phyloP scores from a whole-genome alignment of 2,329 filamentous ascomycete species.

The Ophiostoma triangulosporum region DNA sequence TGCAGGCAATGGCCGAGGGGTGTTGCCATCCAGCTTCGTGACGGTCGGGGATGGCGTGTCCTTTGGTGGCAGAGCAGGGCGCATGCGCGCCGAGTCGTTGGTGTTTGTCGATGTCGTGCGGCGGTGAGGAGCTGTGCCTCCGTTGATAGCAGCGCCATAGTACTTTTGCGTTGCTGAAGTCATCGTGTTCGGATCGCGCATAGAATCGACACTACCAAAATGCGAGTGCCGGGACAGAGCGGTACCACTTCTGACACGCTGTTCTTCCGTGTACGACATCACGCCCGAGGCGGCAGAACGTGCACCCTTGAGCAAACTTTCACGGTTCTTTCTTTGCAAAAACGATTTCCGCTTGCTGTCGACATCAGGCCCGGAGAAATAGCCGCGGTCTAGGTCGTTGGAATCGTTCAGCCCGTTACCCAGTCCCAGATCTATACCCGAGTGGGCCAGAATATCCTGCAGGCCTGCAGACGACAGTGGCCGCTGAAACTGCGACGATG shows the following conservation, averaged over 20 bases:
- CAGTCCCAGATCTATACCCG: slow-evolving; percentile 25
- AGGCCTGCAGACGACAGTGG: slow-evolving; percentile 41
- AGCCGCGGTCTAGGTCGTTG: slow-evolving; percentile 68
- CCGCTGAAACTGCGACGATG: slow-evolving; percentile 17
- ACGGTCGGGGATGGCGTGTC: slow-evolving; percentile 42
- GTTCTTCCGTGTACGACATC: slow-evolving; percentile 54
- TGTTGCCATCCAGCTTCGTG: slow-evolving; percentile 41
- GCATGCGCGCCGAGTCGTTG: slow-evolving; percentile 32
- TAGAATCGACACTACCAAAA: slow-evolving; percentile 66
- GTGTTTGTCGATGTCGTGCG: slow-evolving; percentile 49
- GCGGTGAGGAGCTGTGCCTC: slow-evolving; percentile 32
- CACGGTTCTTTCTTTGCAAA: slow-evolving; percentile 69
- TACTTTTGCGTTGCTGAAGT: slow-evolving; percentile 60
- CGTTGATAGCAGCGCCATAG: slow-evolving; percentile 36
- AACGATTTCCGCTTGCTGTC: slow-evolving; percentile 59
- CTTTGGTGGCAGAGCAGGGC: slow-evolving; percentile 37
- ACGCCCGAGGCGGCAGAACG: slow-evolving; percentile 25
- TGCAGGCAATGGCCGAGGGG: slow-evolving; percentile 21
- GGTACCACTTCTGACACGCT: slow-evolving; percentile 51
- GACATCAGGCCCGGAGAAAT: slow-evolving; percentile 81
- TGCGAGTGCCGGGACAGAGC: slow-evolving; percentile 60
- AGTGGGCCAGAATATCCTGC: slow-evolving; percentile 28
- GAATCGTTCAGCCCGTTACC: slow-evolving; percentile 31
- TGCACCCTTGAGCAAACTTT: slow-evolving; percentile 40
- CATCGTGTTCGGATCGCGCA: slow-evolving; percentile 40